Evolutionary conservation across 331 rosid genomes (phyloP), one percentile per base, ranked within the genome.

Genomic region (Erythrophleum ivorense): DNA sequence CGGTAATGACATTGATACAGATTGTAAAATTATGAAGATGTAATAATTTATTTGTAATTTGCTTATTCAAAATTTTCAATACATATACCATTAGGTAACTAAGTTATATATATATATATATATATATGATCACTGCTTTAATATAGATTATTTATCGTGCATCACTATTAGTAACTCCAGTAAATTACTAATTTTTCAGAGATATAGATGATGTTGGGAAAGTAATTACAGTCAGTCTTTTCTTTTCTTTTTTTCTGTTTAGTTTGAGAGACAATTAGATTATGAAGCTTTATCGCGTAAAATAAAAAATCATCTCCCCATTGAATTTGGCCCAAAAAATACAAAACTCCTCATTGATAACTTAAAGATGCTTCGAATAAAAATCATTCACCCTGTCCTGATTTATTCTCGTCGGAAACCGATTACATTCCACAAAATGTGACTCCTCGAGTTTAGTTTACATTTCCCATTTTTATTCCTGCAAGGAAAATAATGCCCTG

Each of bases 381-480:
- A 76, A 76, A 54, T 38, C 10, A 24, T 53, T 11, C 74, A 63
- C 55, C 43, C 52, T 29, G 69, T 58, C 81, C 31, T 48, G 71
- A 75, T 78, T 88, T 85, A 92, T 90, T 90, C 52, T 80, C 54
- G 40, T 55, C 24, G 43, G 70, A 87, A 78, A 73, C 72, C 53
- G 24, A 73, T 77, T 77, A 82, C 76, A 83, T 78, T 84, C 76
- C 46, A 78, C 71, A 41, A 80, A 76, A 83, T 9, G 54, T 76
- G 68, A 55, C 36, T 31, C 80, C 81, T 79, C 78, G 73, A 64
- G 67, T 83, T 33, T 58, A 82, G 83, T 84, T 84, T 75, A 86
- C 84, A 77, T 78, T 85, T 85, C 90, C 87, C 82, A 60, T n/a
- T 48, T 68, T 90, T 86, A 85, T 91, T 90, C 73, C 81, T 21